phyloP scores from a whole-genome alignment of 2,329 filamentous ascomycete species.

The Coniosporium uncinatum region DNA sequence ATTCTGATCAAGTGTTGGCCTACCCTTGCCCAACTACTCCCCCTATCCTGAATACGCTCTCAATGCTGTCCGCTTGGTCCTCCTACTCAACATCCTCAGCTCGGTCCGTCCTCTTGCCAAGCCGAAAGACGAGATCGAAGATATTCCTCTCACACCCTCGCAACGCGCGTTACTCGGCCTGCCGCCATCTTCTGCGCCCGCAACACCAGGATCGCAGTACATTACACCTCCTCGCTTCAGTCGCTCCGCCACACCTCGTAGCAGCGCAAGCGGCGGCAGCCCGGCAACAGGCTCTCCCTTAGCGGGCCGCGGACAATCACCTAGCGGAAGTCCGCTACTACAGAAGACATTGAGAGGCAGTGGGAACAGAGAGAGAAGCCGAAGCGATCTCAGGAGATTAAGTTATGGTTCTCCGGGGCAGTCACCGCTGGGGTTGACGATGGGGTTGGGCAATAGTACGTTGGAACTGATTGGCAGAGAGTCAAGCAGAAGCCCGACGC shows the following conservation, averaged over 20 bases:
- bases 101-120: slow-evolving; percentile 70
- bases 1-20: background rate
- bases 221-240: slow-evolving; percentile 86
- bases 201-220: slow-evolving; percentile 65
- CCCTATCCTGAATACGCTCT: background rate
- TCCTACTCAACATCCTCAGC: slow-evolving; percentile 56
- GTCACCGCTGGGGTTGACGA: background rate
- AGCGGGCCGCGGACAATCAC: too few relatives aligned
- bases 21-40: background rate
- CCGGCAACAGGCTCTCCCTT: background rate
- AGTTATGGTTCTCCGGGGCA: background rate
- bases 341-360: slow-evolving; percentile 6
- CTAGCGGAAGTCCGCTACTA: slow-evolving; percentile 39
- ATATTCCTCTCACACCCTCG: slow-evolving; percentile 86
- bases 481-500: slow-evolving; percentile 26
- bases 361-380: background rate
- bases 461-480: slow-evolving; percentile 14
- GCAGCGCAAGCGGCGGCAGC: slow-evolving; percentile 44
- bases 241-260: slow-evolving; percentile 61
- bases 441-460: background rate
- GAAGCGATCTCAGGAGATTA: background rate
- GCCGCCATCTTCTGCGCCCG: slow-evolving; percentile 54
- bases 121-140: slow-evolving; percentile 69
- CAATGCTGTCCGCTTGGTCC: slow-evolving; percentile 40
- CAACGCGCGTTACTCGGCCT: slow-evolving; percentile 85